Conservation (phyloP, 2,329 filamentous ascomycete genomes). For the Xylaria sp. region DNA sequence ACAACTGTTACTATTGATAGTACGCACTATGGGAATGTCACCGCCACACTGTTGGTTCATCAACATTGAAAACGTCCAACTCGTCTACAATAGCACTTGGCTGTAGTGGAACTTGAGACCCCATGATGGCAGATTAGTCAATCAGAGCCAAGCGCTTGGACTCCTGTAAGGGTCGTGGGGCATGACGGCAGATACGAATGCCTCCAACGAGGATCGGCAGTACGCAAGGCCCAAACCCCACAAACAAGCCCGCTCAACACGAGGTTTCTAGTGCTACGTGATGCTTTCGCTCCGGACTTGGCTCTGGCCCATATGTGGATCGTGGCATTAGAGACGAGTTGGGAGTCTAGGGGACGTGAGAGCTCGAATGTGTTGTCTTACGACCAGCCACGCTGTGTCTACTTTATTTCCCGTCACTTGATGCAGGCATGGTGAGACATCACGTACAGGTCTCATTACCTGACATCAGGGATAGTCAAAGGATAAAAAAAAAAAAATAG, state of each 20-base stretch:
- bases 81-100: neutral
- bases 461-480: neutral
- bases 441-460: neutral
- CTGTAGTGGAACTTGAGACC: conserved; percentile 23
- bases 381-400: conserved; percentile 7
- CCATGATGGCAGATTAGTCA: conserved; percentile 12
- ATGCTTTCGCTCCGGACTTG: conserved; percentile 12
- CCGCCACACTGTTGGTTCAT: neutral
- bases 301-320: conserved; percentile 15
- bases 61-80: neutral
- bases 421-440: conserved; percentile 1
- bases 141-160: conserved; percentile 26
- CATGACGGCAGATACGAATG: conserved; percentile 34
- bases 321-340: neutral
- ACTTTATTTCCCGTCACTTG: conserved; percentile 3
- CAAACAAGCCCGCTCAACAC: conserved; percentile 28
- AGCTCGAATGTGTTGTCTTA: conserved; percentile 14
- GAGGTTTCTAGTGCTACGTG: conserved; percentile 25
- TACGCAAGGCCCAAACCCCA: conserved; percentile 25
- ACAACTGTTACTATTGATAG: neutral
- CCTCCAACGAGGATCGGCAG: conserved; percentile 34
- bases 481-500: neutral
- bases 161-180: conserved; percentile 15
- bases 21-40: neutral
- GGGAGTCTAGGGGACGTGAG: neutral